Percentiles rank a stretch among this genome's conserved stretches.
Conservation (phyloP, 441 rosid genomes). For the Theobroma grandiflorum region DNA sequence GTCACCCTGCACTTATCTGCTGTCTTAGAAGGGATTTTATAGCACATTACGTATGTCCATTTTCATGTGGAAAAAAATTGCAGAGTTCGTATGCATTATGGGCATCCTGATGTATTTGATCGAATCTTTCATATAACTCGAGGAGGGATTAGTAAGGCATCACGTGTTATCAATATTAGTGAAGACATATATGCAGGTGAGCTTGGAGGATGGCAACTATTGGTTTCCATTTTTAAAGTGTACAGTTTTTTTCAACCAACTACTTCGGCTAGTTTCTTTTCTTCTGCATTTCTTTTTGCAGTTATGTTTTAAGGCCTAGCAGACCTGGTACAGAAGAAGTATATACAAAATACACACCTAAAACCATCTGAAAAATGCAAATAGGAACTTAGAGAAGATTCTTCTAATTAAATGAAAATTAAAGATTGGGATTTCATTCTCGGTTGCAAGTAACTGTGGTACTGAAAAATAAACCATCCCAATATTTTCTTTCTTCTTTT, state of each 20-base stretch:
- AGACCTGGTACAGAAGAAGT: neutral
- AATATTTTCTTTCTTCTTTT: neutral
- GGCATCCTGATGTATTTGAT: conserved; percentile 99
- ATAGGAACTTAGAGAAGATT: conserved; percentile 13
- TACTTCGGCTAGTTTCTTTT: conserved; percentile 3
- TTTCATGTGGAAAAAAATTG: conserved; percentile 39
- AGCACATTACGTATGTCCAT: neutral
- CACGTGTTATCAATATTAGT: conserved; percentile 94
- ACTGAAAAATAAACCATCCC: neutral
- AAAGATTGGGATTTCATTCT: neutral
- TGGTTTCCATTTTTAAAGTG: neutral
- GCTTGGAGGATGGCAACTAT: neutral
- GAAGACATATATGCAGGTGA: conserved; percentile 98
- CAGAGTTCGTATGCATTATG: conserved; percentile 99
- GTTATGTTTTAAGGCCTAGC: conserved; percentile 2
- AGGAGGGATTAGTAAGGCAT: conserved; percentile 98
- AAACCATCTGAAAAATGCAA: conserved; percentile 7
- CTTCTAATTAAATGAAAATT: neutral
- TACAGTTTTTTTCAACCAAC: neutral
- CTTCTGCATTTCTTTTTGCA: neutral
- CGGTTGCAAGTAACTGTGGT: neutral
- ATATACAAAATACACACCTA: neutral
- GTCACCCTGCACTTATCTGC: neutral
- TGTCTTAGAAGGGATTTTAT: conserved; percentile 9
- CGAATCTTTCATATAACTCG: conserved; percentile 93